phyloP scores from a whole-genome alignment of 2,329 filamentous ascomycete species.

The Dothistroma pini region DNA sequence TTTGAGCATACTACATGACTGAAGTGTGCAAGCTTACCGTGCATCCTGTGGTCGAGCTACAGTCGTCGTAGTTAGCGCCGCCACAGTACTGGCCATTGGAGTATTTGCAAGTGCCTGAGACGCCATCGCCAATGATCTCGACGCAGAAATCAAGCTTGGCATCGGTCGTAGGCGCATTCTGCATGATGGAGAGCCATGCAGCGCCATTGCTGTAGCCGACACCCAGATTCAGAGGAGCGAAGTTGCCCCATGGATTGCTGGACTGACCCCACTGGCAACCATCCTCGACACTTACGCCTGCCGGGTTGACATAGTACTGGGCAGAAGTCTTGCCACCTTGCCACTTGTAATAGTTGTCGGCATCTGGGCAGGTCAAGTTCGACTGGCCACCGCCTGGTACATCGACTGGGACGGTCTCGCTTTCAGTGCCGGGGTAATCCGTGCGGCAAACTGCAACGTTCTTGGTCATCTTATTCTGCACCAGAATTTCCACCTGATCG shows the following conservation, averaged over 20 bases:
- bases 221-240: constrained; percentile 80
- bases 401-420: constrained; percentile 75
- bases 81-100: constrained; percentile 60
- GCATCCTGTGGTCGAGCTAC: constrained; percentile 61
- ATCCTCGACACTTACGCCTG: constrained; percentile 61
- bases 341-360: constrained; percentile 73
- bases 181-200: constrained; percentile 81
- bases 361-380: constrained; percentile 71
- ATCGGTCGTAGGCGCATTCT: constrained; percentile 71
- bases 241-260: constrained; percentile 67
- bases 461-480: constrained; percentile 68
- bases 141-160: constrained; percentile 74
- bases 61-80: constrained; percentile 44
- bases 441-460: constrained; percentile 82
- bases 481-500: constrained; percentile 59
- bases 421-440: constrained; percentile 90
- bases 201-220: constrained; percentile 66
- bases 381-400: constrained; percentile 56
- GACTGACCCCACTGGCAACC: constrained; percentile 74
- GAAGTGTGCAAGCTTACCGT: constrained; percentile 62
- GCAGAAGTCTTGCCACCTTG: constrained; percentile 71
- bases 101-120: constrained; percentile 61
- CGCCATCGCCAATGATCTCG: constrained; percentile 64
- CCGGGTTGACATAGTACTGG: constrained; percentile 95
- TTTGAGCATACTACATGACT: not conserved